Evolutionary conservation across 139 green algal species (phyloP).

Genomic region (Tetradesmus lagerheimii): DNA sequence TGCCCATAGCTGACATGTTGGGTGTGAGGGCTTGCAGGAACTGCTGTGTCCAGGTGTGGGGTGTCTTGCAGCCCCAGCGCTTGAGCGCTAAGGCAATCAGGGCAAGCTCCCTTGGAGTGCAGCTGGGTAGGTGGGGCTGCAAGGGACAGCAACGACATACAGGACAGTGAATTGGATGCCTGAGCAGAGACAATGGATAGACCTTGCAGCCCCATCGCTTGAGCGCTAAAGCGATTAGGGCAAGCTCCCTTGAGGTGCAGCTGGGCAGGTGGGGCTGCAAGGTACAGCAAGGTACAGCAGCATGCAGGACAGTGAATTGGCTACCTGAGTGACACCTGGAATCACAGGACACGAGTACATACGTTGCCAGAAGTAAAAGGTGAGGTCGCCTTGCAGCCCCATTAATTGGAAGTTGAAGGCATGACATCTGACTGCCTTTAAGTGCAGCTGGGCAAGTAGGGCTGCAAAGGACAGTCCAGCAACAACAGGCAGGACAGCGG

Average conservation of each 20-base stretch:
- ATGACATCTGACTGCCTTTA: no score
- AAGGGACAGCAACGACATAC: neutral
- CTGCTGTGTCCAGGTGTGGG: neutral
- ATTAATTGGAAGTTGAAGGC: no score
- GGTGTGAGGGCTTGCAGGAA: conserved; percentile 4
- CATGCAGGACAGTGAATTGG: no score
- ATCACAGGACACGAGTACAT: no score
- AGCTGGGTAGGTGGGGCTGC: neutral
- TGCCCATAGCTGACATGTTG: neutral
- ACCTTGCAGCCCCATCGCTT: no score
- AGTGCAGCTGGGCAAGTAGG: neutral
- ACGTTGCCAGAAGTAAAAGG: no score
- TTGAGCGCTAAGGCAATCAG: neutral
- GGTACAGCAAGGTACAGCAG: no score
- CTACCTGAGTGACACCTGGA: no score
- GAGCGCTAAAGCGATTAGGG: neutral
- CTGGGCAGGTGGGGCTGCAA: neutral
- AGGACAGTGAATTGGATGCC: neutral
- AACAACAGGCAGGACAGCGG: neutral
- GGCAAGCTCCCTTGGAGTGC: neutral
- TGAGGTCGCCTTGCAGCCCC: no score
- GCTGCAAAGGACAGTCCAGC: neutral
- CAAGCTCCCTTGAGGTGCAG: neutral
- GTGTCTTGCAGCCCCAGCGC: conserved; percentile 13
- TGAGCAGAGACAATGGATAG: no score